Base-by-base conservation (phyloP, 2,329 filamentous ascomycete species). In the Neurospora sp. region DNA sequence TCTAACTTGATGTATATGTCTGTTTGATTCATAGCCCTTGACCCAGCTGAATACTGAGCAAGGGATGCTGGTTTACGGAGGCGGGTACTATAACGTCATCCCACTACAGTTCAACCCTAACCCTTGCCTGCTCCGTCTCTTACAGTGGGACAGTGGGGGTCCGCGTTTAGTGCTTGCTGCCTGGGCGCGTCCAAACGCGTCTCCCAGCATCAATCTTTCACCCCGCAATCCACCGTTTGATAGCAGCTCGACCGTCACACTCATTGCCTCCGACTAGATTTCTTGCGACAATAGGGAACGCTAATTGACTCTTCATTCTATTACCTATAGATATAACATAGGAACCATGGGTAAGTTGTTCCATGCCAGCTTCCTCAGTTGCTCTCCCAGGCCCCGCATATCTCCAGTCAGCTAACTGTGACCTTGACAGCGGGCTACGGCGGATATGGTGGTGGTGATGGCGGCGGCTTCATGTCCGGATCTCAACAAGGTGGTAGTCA, bases 401-500 rank as follows among this genome's bases (percentile, higher is more conserved):
- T 10, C 6, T 36, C 23, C 23, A 33, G 28, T 62, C 11, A 19
- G 40, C 65, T 71, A n/a, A 71, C 69, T 17, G 5, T 52, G 19
- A 17, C 39, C 36, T 66, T 39, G 11, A 43, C 71, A 85, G 81
- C 82, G 80, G 83, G 84, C 73, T 87, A 86, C 81, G 81, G 80
- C 71, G 82, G 82, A 74, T 87, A 86, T 76, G 85, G 86, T 74
- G 84, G 81, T 77, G 86, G 87, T 70, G 86, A 87, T 74, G 86
- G 84, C 66, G 88, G 88, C 74, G 88, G 88, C 69, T 90, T 89
- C 80, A 81, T 89, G 71, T 83, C 84, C 70, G 87, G 85, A 71
- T 88, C 87, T 6, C 88, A 90, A 77, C 80, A 82, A 73, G 52
- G 28, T 62, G 87, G 86, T 73, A 88, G 86, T 77, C 87, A 86